Evolutionary conservation across 2,329 filamentous ascomycete species (phyloP).

Genomic region (Knufia fluminis): DNA sequence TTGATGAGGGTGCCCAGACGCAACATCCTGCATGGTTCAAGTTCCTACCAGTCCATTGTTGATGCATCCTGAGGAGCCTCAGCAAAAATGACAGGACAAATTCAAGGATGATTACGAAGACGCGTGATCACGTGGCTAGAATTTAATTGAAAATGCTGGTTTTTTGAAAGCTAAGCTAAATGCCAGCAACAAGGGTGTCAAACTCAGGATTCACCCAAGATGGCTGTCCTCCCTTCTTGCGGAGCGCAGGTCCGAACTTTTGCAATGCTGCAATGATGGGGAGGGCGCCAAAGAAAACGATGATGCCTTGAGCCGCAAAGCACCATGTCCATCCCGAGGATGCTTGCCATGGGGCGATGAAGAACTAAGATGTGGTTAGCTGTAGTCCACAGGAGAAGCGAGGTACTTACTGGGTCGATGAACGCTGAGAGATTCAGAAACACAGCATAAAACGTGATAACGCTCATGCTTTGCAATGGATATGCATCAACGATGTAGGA

Average conservation of each 20-base stretch:
- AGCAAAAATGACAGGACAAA: too few relatives aligned
- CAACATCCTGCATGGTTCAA: background rate
- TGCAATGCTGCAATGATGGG: constrained; percentile 34
- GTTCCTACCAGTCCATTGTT: too few relatives aligned
- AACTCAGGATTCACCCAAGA: constrained; percentile 41
- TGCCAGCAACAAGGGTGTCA: constrained; percentile 12
- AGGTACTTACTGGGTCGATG: constrained; percentile 30
- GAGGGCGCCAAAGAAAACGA: constrained; percentile 34
- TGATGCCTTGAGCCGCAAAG: constrained; percentile 41
- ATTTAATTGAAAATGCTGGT: background rate
- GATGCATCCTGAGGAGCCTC: too few relatives aligned
- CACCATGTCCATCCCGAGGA: constrained; percentile 43
- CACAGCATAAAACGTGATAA: constrained; percentile 47
- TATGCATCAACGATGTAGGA: constrained; percentile 49
- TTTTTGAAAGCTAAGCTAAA: background rate
- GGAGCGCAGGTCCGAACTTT: constrained; percentile 31
- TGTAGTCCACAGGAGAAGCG: background rate
- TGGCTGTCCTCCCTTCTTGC: constrained; percentile 31
- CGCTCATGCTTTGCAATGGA: constrained; percentile 45
- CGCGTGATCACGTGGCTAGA: background rate
- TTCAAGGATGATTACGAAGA: background rate
- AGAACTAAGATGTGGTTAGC: constrained; percentile 32
- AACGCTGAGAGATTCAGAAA: constrained; percentile 45
- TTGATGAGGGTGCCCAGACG: background rate
- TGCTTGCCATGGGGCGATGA: constrained; percentile 42